phyloP scores from a whole-genome alignment of 1,139 yeast genomes.

The Entelexis paramagnoliae region DNA sequence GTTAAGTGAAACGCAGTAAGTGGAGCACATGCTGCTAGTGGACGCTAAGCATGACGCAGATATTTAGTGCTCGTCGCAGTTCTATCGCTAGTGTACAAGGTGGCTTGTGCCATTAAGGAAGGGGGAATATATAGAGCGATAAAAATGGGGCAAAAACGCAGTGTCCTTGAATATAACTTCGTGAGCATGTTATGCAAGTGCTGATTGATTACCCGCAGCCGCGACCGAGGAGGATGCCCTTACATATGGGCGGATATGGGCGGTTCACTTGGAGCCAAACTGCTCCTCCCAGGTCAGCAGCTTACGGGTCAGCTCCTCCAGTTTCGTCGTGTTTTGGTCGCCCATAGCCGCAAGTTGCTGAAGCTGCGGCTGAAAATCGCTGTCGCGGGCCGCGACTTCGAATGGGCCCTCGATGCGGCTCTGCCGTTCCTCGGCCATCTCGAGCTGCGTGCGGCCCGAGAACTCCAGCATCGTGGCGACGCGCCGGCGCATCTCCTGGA shows the following conservation, averaged over 20 bases:
- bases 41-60: too few species aligned
- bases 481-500: constrained; percentile 75
- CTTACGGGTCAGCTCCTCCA: constrained; percentile 62
- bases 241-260: too few species aligned
- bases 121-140: not conserved
- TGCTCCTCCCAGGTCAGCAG: constrained; percentile 69
- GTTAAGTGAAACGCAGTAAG: too few species aligned
- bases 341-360: not conserved
- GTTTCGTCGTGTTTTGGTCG: constrained; percentile 41
- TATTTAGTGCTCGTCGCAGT: too few species aligned
- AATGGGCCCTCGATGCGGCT: constrained; percentile 34
- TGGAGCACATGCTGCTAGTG: too few species aligned
- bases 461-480: constrained; percentile 86
- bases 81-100: not conserved
- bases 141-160: not conserved
- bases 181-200: too few species aligned
- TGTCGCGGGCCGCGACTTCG: not conserved
- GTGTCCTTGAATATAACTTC: too few species aligned
- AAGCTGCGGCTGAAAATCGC: not conserved
- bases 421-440: constrained; percentile 59
- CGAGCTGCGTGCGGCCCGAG: constrained; percentile 73
- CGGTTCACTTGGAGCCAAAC: constrained; percentile 39
- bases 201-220: too few species aligned
- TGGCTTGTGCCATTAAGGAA: not conserved
- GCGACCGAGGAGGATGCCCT: too few species aligned